These are phyloP conservation scores for Tulasnella sp. DNA, from an alignment of 768 basidiomycete species.

Conservation along the genomic window DNA sequence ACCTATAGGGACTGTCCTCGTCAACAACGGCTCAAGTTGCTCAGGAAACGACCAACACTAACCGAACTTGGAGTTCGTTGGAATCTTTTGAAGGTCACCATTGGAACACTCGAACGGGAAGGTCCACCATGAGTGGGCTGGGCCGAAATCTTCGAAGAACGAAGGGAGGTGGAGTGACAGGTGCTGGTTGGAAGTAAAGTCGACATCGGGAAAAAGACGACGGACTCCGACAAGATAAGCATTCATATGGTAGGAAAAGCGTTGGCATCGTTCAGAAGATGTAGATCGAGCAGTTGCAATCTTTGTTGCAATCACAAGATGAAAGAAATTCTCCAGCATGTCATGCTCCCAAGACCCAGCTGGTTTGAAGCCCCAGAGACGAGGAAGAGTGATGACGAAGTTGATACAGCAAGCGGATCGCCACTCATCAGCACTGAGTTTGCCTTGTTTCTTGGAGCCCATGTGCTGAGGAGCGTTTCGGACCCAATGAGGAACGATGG, in stretches of 20 bases:
- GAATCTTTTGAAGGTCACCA: constrained; percentile 27
- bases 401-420: constrained; percentile 26
- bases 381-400: constrained; percentile 29
- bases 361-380: constrained; percentile 28
- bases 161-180: constrained; percentile 30
- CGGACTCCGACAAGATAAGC: constrained; percentile 27
- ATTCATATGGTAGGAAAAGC: constrained; percentile 25
- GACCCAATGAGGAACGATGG: constrained; percentile 24
- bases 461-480: constrained; percentile 25
- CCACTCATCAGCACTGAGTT: constrained; percentile 33
- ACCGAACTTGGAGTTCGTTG: constrained; percentile 29
- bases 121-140: constrained; percentile 30
- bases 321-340: constrained; percentile 28
- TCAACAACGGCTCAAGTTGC: not conserved
- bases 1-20: not conserved
- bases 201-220: constrained; percentile 25
- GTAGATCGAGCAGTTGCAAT: constrained; percentile 24
- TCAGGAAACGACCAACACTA: constrained; percentile 9
- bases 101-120: constrained; percentile 31
- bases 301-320: constrained; percentile 28
- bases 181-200: constrained; percentile 31
- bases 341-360: constrained; percentile 13
- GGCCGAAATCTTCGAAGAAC: constrained; percentile 28
- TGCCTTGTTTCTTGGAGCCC: constrained; percentile 25
- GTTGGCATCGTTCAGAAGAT: constrained; percentile 20